These are phyloP conservation scores for Oryza meridionalis DNA, from an alignment of 176 grass and related monocot genomes.

Conservation along the genomic window DNA sequence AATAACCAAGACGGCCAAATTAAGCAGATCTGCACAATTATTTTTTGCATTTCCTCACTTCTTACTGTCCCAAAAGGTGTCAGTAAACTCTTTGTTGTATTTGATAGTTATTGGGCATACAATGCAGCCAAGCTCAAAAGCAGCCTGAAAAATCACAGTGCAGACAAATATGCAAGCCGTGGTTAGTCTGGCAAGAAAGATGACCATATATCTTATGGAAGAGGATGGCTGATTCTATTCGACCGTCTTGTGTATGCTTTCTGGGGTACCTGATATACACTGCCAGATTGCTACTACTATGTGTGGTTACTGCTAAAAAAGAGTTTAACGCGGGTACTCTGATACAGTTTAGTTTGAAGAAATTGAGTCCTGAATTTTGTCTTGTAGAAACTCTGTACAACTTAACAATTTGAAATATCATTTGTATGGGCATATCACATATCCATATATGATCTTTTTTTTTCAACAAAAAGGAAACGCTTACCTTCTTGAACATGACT, in stretches of 20 bases:
- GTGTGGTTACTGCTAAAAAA: no score
- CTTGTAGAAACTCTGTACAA: no score
- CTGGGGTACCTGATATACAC: no score
- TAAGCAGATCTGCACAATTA: conserved; percentile 10
- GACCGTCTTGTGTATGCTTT: background rate
- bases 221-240: background rate
- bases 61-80: conserved; percentile 99
- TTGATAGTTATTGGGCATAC: conserved; percentile 97
- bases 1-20: conserved; percentile 5
- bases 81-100: conserved; percentile 98
- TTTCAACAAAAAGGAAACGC: no score
- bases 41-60: conserved; percentile 68
- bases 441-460: conserved; percentile 17
- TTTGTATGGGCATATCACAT: background rate
- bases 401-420: no score
- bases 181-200: background rate
- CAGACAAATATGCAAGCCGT: conserved; percentile 6
- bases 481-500: conserved; percentile 99
- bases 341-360: no score
- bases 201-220: background rate
- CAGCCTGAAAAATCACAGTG: conserved; percentile 55
- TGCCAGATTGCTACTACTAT: no score
- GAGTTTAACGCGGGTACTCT: no score
- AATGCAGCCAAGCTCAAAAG: conserved; percentile 91
- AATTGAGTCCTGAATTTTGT: no score